Conservation (phyloP, 2,329 filamentous ascomycete genomes). For the Curvularia lunata region DNA sequence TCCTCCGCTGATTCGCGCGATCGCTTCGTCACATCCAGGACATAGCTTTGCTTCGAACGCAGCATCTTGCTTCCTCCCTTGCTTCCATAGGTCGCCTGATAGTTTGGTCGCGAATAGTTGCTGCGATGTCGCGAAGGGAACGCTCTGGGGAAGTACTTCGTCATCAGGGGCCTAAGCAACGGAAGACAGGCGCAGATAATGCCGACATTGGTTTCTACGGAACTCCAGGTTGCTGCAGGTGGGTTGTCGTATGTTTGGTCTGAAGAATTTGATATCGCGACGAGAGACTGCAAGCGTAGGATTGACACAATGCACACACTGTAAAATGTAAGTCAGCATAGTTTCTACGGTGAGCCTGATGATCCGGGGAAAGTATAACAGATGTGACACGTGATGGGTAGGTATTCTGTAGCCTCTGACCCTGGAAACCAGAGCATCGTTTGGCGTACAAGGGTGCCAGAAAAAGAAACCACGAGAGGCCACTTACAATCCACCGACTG, state of each 20-base stretch:
- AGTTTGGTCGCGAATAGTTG: constrained; percentile 14
- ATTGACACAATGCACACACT: constrained; percentile 47
- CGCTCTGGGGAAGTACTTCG: constrained; percentile 30
- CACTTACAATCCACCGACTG: constrained; percentile 52
- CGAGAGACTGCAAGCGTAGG: constrained; percentile 42
- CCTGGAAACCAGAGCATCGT: neutral
- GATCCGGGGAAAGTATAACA: neutral
- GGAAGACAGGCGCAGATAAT: constrained; percentile 46
- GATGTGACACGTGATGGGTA: neutral
- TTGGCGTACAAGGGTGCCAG: neutral
- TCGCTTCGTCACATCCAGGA: constrained; percentile 10
- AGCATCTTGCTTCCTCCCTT: constrained; percentile 10
- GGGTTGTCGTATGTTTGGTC: constrained; percentile 45
- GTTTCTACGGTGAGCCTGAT: neutral
- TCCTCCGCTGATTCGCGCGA: constrained; percentile 7
- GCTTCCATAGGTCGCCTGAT: constrained; percentile 22
- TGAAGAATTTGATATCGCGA: constrained; percentile 38
- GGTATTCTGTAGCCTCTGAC: neutral
- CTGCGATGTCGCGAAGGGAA: constrained; percentile 28
- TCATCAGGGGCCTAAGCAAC: constrained; percentile 36
- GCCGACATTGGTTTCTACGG: constrained; percentile 41
- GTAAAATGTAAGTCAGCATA: constrained; percentile 8
- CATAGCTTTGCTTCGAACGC: constrained; percentile 14
- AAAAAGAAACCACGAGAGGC: neutral
- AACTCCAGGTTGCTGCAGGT: constrained; percentile 39